phyloP scores from a whole-genome alignment of 1,139 yeast genomes.

The Meyerozyma athensensis region DNA sequence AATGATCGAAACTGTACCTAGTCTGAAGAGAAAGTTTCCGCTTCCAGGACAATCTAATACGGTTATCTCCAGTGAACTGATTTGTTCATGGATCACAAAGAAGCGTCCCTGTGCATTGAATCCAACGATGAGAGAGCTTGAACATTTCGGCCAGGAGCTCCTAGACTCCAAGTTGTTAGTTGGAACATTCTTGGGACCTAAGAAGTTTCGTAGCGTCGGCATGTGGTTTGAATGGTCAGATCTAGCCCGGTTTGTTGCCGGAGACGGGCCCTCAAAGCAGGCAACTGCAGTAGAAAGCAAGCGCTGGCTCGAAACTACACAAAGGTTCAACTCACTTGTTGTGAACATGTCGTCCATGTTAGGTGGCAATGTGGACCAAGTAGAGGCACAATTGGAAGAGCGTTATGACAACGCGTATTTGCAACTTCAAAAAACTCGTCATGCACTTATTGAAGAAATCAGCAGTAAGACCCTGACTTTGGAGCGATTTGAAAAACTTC shows the following conservation, averaged over 20 bases:
- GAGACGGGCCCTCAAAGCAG: not conserved
- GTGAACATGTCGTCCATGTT: not conserved
- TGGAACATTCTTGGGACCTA: conserved; percentile 30
- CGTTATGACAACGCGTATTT: conserved; percentile 31
- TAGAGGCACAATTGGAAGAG: conserved; percentile 19
- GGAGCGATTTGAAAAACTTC: conserved; percentile 34
- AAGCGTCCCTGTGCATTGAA: conserved; percentile 30
- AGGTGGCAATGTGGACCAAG: not conserved
- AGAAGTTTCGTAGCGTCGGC: conserved; percentile 39
- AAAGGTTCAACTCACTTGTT: conserved; percentile 16
- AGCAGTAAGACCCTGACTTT: conserved; percentile 19
- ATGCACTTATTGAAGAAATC: conserved; percentile 28
- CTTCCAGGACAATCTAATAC: conserved; percentile 41
- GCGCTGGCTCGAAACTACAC: conserved; percentile 9
- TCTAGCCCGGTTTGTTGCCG: conserved; percentile 22
- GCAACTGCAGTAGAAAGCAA: conserved; percentile 4
- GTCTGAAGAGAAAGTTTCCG: conserved; percentile 30
- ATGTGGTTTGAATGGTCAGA: conserved; percentile 50
- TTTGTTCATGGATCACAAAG: conserved; percentile 27
- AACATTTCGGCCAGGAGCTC: conserved; percentile 40
- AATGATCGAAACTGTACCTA: conserved; percentile 24
- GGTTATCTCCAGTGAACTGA: conserved; percentile 36
- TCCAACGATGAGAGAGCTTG: conserved; percentile 37
- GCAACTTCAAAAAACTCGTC: conserved; percentile 29
- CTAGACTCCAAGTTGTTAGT: conserved; percentile 32